Evolutionary conservation across 106 monocot species (phyloP).

Genomic region (Hemerocallis citrina): DNA sequence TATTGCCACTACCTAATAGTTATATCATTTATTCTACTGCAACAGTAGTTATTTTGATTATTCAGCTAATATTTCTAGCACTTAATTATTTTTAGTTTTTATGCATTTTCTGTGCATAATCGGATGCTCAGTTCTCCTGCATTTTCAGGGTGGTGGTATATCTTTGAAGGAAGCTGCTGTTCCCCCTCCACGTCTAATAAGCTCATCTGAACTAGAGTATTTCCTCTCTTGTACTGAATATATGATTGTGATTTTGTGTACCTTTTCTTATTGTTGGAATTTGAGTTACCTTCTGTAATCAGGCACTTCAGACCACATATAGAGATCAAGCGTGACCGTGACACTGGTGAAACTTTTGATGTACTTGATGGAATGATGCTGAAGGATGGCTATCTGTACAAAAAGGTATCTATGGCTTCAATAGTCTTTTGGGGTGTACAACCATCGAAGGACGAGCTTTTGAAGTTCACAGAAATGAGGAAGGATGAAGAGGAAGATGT

Average conservation of each 20-base stretch:
- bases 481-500: conserved; percentile 47
- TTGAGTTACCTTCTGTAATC: conserved; percentile 8
- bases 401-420: conserved; percentile 62
- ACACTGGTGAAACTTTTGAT: conserved; percentile 81
- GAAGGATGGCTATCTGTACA: conserved; percentile 87
- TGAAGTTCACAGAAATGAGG: conserved; percentile 46
- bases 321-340: conserved; percentile 55
- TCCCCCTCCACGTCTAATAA: conserved; percentile 74
- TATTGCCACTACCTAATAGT: not conserved
- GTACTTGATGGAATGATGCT: conserved; percentile 93
- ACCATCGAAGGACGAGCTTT: conserved; percentile 56
- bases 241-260: not conserved
- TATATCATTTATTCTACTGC: no score
- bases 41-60: no score
- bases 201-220: conserved; percentile 83
- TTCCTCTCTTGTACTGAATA: not conserved
- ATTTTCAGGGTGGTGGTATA: conserved; percentile 73
- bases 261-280: not conserved
- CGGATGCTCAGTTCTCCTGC: not conserved
- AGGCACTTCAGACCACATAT: conserved; percentile 86
- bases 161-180: conserved; percentile 58
- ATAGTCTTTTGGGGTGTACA: conserved; percentile 63
- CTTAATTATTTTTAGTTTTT: no score
- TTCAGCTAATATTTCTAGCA: no score
- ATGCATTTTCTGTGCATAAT: not conserved